Percentiles rank a stretch among this genome's conserved stretches.
Evolutionary conservation across 2,329 filamentous ascomycete genomes (phyloP).

Genomic region (Trichophyton simii): DNA sequence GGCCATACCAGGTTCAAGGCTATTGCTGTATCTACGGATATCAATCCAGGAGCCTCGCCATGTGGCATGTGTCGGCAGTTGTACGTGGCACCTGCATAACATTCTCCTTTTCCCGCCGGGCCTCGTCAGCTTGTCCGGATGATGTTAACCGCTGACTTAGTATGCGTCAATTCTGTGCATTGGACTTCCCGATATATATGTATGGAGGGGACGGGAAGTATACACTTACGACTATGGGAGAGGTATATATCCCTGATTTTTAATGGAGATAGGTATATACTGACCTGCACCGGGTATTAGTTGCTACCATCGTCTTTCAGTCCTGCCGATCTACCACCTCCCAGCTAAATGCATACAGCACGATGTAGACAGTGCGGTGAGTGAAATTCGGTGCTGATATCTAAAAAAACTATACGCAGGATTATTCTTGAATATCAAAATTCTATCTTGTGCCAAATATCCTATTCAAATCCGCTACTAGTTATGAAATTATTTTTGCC

Average conservation of each 20-base stretch:
- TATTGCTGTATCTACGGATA: conserved; percentile 74
- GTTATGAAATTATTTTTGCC: background rate
- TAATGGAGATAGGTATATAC: conserved; percentile 2
- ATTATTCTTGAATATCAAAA: too few relatives aligned
- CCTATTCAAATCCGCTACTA: too few relatives aligned
- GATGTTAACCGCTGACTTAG: conserved; percentile 13
- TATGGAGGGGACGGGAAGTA: conserved; percentile 69
- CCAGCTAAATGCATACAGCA: background rate
- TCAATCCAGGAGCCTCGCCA: conserved; percentile 52
- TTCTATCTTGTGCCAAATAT: too few relatives aligned
- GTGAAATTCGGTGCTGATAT: background rate
- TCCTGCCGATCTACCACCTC: conserved; percentile 42
- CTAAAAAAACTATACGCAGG: too few relatives aligned
- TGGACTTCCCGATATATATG: conserved; percentile 74
- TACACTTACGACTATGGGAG: conserved; percentile 25
- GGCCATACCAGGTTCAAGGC: conserved; percentile 54
- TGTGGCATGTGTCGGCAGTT: conserved; percentile 97
- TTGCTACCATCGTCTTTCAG: conserved; percentile 58
- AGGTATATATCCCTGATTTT: conserved; percentile 20
- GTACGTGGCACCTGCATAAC: conserved; percentile 32
- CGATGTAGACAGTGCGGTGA: background rate
- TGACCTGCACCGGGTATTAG: conserved; percentile 28
- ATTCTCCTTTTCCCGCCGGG: background rate
- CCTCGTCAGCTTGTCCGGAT: background rate
- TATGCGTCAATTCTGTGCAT: conserved; percentile 61